A percentile compares a stretch with the other conserved stretches of the same genome.
phyloP scores from a whole-genome alignment of 495 filamentous ascomycete genomes.

The Penicillium turbatum region DNA sequence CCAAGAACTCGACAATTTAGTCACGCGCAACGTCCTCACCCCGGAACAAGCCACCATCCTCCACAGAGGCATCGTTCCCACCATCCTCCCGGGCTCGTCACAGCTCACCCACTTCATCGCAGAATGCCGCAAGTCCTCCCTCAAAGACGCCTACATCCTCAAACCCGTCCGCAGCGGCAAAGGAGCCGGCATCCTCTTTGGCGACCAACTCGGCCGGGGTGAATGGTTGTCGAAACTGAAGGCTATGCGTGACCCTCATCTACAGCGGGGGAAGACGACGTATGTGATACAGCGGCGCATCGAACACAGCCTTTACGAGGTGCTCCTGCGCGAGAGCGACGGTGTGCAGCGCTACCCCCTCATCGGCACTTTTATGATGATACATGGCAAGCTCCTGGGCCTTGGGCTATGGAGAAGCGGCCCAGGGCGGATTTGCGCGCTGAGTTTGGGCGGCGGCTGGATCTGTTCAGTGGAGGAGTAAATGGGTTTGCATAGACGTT shows the following conservation, averaged over 20 bases:
- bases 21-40: constrained; percentile 20
- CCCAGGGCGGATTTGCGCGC: constrained; percentile 15
- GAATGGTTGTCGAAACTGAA: constrained; percentile 36
- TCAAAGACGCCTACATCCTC: constrained; percentile 28
- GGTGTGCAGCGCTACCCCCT: constrained; percentile 10
- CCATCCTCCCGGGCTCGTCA: constrained; percentile 11
- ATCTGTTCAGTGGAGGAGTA: no score
- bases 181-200: constrained; percentile 36
- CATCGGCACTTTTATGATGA: constrained; percentile 27
- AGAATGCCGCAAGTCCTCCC: neutral
- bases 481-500: no score
- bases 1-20: constrained; percentile 29
- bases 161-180: constrained; percentile 30
- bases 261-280: constrained; percentile 3
- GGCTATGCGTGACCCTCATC: neutral
- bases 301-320: constrained; percentile 21
- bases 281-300: constrained; percentile 34
- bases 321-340: constrained; percentile 10
- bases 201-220: constrained; percentile 70
- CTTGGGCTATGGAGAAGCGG: constrained; percentile 27
- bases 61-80: constrained; percentile 8
- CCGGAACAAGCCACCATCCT: constrained; percentile 23
- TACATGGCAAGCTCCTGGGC: constrained; percentile 25
- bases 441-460: neutral
- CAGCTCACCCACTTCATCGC: neutral